Evolutionary conservation across 768 basidiomycete species (phyloP), one percentile per base, ranked within the genome.

Genomic region (Holtermanniella nyarrowii): DNA sequence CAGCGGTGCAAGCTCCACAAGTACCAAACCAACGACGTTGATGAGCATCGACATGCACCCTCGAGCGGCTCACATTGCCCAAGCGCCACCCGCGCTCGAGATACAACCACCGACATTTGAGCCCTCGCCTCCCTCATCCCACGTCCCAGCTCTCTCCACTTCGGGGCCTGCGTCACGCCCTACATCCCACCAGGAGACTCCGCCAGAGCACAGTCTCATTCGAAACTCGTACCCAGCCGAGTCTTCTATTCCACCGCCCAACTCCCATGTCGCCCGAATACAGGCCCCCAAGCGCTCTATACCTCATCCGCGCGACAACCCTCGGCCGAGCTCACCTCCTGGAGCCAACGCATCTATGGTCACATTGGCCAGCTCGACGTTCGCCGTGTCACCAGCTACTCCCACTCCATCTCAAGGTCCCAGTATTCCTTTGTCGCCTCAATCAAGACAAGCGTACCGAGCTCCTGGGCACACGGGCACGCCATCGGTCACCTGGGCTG

Each of bases 261-360:
- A 75, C 78, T 4, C 16, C 39, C 31, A 18, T 23, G 13, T 16
- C 3, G 39, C 25, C 20, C 42, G 27, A 37, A 39, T 84, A 16
- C 87, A 90, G 65, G 87, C 88, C 7, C 93, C 91, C 0, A 77
- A 85, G 27, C 88, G 93, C 68, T 88, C 89, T 0, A 75, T 80
- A n/a, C 88, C 88, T 49, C 89, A 96, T 73, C 91, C 93, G 10
- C 81, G 89, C 43, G 88, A 95, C 71, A 99, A 99, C 65, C 93
- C 93, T 1, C 82, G 86, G 21, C 93, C 95, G 21, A 84, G 85
- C 14, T 87, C 87, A 4, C 85, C 88, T 20, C 91, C 93, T 0
- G 76, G 81, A 42, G 89, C 91, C 64, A 90, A 97, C 65, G 93
- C 93, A 1, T 90, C 87, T 1, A 75, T 91, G 49, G 76, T 96